Conservation (phyloP, 805 yeast genomes). For the Hemisphaericaspora nanyangensis region DNA sequence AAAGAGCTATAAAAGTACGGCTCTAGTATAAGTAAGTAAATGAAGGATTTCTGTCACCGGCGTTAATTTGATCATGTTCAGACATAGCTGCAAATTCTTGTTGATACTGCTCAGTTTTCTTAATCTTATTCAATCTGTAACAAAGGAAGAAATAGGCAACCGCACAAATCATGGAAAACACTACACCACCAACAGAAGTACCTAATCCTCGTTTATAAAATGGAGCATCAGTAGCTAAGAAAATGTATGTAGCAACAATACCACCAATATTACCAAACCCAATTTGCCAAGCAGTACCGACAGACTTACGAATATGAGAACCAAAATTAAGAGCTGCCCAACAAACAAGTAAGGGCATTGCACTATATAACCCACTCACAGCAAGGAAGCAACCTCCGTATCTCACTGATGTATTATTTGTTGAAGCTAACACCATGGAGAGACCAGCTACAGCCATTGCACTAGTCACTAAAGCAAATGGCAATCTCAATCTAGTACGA, state of each 20-base stretch:
- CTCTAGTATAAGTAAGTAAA: conserved; percentile 31
- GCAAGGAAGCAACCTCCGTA: conserved; percentile 64
- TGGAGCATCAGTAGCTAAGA: conserved; percentile 56
- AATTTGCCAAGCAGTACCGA: conserved; percentile 57
- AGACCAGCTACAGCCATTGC: conserved; percentile 48
- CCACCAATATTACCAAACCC: conserved; percentile 78
- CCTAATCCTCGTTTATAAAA: conserved; percentile 51
- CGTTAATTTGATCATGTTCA: conserved; percentile 27
- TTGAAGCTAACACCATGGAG: conserved; percentile 48
- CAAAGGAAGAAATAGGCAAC: conserved; percentile 29
- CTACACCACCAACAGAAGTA: conserved; percentile 45
- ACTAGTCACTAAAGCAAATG: conserved; percentile 31
- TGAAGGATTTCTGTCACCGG: conserved; percentile 37
- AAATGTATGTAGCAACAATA: conserved; percentile 57
- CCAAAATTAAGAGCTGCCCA: conserved; percentile 62
- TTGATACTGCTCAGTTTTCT: conserved; percentile 23
- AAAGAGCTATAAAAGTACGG: too few relatives aligned
- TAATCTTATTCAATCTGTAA: conserved; percentile 19
- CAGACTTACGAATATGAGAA: conserved; percentile 59
- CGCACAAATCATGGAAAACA: conserved; percentile 36
- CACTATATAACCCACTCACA: conserved; percentile 56
- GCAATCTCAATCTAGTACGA: conserved; percentile 41
- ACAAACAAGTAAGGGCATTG: conserved; percentile 68
- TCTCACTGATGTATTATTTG: conserved; percentile 34
- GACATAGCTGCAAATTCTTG: conserved; percentile 21